Evolutionary conservation across 257 asterid genomes (phyloP).

Genomic region (Nyctanthes arbortristis): DNA sequence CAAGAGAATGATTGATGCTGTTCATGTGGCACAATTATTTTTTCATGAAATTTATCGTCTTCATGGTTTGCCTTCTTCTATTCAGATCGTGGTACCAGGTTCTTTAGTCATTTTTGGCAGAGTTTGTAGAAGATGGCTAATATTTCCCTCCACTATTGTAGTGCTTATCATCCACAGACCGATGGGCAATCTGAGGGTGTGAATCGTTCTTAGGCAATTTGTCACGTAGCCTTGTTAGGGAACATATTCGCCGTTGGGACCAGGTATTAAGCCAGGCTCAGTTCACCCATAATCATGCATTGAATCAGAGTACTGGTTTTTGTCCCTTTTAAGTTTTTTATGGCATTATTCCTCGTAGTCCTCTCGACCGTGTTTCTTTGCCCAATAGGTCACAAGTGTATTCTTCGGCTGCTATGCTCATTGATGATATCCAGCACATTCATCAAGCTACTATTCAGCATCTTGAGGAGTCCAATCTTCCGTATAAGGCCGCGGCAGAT

Average conservation of each 20-base stretch:
- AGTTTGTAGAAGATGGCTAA: slow-evolving; percentile 8
- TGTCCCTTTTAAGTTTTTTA: slow-evolving; percentile 10
- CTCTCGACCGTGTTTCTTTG: too few species aligned
- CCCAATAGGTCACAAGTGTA: too few species aligned
- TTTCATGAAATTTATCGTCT: not conserved
- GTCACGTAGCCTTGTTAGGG: not conserved
- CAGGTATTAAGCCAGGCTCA: not conserved
- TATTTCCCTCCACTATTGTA: not conserved
- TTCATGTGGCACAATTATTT: not conserved
- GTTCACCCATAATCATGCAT: slow-evolving; percentile 14
- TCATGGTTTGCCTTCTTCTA: not conserved
- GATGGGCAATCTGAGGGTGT: slow-evolving; percentile 23
- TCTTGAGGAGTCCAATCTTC: too few species aligned
- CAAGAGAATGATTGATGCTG: not conserved
- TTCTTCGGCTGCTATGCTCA: too few species aligned
- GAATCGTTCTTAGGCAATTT: slow-evolving; percentile 18
- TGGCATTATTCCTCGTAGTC: not conserved
- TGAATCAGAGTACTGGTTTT: not conserved
- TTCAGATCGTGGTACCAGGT: too few species aligned
- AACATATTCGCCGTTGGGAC: slow-evolving; percentile 1
- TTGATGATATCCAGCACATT: too few species aligned
- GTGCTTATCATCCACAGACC: slow-evolving; percentile 16
- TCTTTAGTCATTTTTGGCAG: slow-evolving; percentile 10
- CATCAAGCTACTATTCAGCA: too few species aligned
- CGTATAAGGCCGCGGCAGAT: too few species aligned